Evolutionary conservation across 2,329 filamentous ascomycete species (phyloP), one percentile per base, ranked within the genome.

Genomic region (Aspergillus caelatus): DNA sequence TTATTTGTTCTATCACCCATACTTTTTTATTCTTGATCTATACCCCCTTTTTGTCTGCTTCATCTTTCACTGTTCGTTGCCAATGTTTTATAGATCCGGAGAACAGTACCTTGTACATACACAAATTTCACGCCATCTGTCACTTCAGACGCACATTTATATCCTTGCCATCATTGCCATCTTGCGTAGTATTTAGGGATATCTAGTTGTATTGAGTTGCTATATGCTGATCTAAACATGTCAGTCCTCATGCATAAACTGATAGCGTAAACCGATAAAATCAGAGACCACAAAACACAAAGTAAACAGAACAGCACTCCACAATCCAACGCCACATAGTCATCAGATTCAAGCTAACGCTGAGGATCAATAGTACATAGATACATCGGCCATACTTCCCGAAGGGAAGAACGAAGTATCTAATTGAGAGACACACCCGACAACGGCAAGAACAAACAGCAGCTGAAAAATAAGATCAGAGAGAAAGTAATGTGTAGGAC

Each of bases 341-440:
- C 43, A 26, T 58, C 46, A 48, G 45, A 58, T 58, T 58, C 57
- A 58, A 50, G 21, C n/a, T 45, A 58, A 39, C 57, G 48, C 48
- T 52, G 48, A 34, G 34, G 48, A 52, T 30, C 48, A 8, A 46
- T 39, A 58, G 46, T 52, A 58, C 57, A 50, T 59, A 52, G 45
- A 52, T 32, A 52, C 19, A 52, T 41, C 12, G 56, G 26, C n/a
- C 41, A 36, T 46, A 26, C 43, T 59, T 52, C 57, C 57, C 8
- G 8, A n/a, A 30, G 16, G 23, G 43, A 52, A 59, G 36, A 58
- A 21, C 10, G 32, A 43, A 26, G 16, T n/a, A 52, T 52, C 30
- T 50, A 36, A n/a, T 30, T 41, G 57, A n/a, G 19, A n/a, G 28
- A 32, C 6, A 52, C 48, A 34, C 19, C 14, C 10, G 48, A 41